Conservation (phyloP, 495 filamentous ascomycete species). For the Cercophora sp. region DNA sequence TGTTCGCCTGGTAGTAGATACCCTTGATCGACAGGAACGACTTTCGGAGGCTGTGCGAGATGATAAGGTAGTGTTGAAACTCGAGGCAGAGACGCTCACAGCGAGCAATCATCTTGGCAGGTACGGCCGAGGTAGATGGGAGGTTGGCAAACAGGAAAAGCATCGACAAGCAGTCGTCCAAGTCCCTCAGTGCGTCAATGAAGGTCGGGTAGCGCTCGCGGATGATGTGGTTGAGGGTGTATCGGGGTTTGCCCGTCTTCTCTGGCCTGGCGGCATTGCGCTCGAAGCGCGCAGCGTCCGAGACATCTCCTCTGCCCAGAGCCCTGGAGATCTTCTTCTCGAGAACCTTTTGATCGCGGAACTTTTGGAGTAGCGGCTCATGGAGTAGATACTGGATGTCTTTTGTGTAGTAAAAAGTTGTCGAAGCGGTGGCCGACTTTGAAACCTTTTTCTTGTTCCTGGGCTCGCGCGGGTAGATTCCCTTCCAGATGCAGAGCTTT, state of each 20-base stretch:
- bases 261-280: conserved; percentile 65
- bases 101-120: conserved; percentile 85
- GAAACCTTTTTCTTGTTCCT: conserved; percentile 94
- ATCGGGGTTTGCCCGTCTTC: conserved; percentile 75
- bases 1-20: conserved; percentile 98
- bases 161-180: conserved; percentile 95
- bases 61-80: conserved; percentile 96
- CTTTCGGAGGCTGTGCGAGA: conserved; percentile 82
- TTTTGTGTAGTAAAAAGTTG: conserved; percentile 98
- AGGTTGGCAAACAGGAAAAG: conserved; percentile 96
- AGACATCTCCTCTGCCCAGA: conserved; percentile 83
- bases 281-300: conserved; percentile 68
- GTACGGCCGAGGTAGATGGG: conserved; percentile 80
- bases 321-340: conserved; percentile 94
- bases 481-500: conserved; percentile 98
- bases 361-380: conserved; percentile 91
- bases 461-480: conserved; percentile 96
- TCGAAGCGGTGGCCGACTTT: conserved; percentile 81
- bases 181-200: conserved; percentile 85
- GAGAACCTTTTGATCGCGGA: conserved; percentile 92
- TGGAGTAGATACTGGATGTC: conserved; percentile 98
- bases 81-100: conserved; percentile 89
- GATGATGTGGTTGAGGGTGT: conserved; percentile 92
- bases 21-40: conserved; percentile 98
- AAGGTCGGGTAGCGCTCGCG: conserved; percentile 98